These are phyloP conservation scores for Mentha longifolia DNA, from an alignment of 257 asterid species.

Conservation along the genomic window DNA sequence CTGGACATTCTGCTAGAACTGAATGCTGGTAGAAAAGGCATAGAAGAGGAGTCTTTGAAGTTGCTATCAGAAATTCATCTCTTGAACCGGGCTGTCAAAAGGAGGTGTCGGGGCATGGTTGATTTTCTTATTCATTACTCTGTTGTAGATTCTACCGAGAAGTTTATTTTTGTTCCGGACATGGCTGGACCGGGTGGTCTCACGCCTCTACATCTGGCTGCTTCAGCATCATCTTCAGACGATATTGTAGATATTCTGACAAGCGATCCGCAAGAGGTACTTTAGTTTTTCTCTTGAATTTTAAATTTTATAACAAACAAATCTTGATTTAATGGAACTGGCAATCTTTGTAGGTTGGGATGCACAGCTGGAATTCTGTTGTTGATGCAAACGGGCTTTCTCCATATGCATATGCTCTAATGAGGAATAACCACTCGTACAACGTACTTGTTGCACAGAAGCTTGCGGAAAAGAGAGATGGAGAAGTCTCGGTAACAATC, in stretches of 20 bases:
- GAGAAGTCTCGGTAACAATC: conserved; percentile 57
- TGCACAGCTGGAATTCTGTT: conserved; percentile 70
- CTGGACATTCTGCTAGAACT: conserved; percentile 69
- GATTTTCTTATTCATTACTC: conserved; percentile 58
- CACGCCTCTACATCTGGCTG: conserved; percentile 89
- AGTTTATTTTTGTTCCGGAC: conserved; percentile 61
- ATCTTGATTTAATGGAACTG: not conserved
- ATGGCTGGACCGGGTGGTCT: conserved; percentile 85
- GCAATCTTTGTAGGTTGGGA: conserved; percentile 55
- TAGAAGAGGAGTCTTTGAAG: conserved; percentile 59
- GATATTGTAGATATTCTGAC: conserved; percentile 75
- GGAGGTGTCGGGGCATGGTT: conserved; percentile 66
- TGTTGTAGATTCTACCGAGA: conserved; percentile 43
- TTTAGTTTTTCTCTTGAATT: not conserved
- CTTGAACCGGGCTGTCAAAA: conserved; percentile 80
- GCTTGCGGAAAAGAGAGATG: conserved; percentile 48
- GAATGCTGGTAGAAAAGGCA: conserved; percentile 54
- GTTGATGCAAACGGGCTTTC: conserved; percentile 78
- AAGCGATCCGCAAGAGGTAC: conserved; percentile 81
- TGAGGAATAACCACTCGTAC: conserved; percentile 75
- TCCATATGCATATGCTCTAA: conserved; percentile 69
- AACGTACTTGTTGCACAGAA: conserved; percentile 66
- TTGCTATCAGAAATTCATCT: conserved; percentile 77
- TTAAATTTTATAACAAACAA: not conserved
- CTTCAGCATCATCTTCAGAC: conserved; percentile 60